These are phyloP conservation scores for Potentilla sterilis DNA, from an alignment of 306 rosid species.

Conservation along the genomic window DNA sequence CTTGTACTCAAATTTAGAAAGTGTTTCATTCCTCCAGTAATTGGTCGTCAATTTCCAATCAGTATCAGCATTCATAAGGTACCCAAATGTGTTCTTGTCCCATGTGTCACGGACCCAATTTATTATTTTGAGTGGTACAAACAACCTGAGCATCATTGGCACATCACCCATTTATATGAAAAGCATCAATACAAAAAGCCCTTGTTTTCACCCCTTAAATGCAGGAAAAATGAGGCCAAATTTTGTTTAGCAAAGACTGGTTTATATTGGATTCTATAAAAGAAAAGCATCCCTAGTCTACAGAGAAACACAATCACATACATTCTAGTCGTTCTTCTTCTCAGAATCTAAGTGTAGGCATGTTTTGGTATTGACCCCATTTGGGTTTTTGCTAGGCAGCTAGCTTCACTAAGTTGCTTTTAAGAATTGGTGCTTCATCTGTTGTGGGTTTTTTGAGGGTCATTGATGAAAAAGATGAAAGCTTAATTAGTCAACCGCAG, in stretches of 20 bases:
- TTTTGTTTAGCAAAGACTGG: background rate
- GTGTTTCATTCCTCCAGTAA: background rate
- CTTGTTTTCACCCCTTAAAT: background rate
- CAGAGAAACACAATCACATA: conserved; percentile 1
- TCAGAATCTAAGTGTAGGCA: background rate
- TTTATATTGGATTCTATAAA: background rate
- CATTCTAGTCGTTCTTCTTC: background rate
- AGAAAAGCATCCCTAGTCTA: background rate
- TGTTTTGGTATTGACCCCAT: background rate
- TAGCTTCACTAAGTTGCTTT: background rate
- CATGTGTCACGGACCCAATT: conserved; percentile 23
- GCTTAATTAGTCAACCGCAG: conserved; percentile 5
- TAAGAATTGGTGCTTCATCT: background rate
- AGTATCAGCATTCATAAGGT: conserved; percentile 8
- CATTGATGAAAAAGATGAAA: background rate
- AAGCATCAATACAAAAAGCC: background rate
- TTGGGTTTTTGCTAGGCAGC: background rate
- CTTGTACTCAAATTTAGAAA: background rate
- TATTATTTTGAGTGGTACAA: background rate
- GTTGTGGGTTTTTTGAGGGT: background rate
- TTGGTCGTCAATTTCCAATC: conserved; percentile 23
- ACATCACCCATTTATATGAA: background rate
- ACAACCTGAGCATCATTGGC: background rate
- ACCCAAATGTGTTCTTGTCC: background rate
- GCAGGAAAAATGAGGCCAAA: background rate